Evolutionary conservation across 2,329 filamentous ascomycete species (phyloP), one percentile per base, ranked within the genome.

Genomic region (Zasmidium angulare): DNA sequence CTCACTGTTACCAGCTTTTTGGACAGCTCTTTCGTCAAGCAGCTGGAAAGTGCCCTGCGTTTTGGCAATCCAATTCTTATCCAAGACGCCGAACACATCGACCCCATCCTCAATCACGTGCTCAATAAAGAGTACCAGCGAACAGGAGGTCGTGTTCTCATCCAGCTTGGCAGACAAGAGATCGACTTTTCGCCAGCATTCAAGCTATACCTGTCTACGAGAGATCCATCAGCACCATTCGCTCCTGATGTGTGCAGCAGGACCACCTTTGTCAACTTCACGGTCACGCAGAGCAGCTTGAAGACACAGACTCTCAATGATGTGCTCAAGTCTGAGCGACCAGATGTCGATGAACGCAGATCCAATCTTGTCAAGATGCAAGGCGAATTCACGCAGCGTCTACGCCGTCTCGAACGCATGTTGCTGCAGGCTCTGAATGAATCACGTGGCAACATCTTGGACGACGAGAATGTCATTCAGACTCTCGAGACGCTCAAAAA

Each of bases 121-220:
- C 86, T 99, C 76, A 99, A 99, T 80, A 99, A 99, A 76, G 95
- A 99, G 73, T 99, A 99, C 76, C 96, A 99, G 77, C 96, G 93
- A 80, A 99, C 96, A 24, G 95, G 95, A 67, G 95, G 95, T 21
- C 93, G 95, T 84, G 93, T 98, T 49, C 86, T 99, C 55, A 99
- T 99, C 64, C 95, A 99, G 76, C 89, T 99, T 46, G 95, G 95
- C 71, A 97, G 95, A 77, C 96, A 99, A 76, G 93, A 99, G 77
- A 99, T 99, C 66, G 95, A 99, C 76, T 99, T 99, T 78, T 99
- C 95, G 53, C 93, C 95, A 1, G 87, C 93, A 0, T 99, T 99
- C 83, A 95, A 89, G 78, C 84, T 99, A 29, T 99, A 96, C 75
- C 81, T 99, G 43, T 97, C 93, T 0, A 99, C 96, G 1, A 85